Evolutionary conservation across 2,329 filamentous ascomycete genomes (phyloP), one percentile per base, ranked within the genome.

Genomic region (Cadophora malorum): DNA sequence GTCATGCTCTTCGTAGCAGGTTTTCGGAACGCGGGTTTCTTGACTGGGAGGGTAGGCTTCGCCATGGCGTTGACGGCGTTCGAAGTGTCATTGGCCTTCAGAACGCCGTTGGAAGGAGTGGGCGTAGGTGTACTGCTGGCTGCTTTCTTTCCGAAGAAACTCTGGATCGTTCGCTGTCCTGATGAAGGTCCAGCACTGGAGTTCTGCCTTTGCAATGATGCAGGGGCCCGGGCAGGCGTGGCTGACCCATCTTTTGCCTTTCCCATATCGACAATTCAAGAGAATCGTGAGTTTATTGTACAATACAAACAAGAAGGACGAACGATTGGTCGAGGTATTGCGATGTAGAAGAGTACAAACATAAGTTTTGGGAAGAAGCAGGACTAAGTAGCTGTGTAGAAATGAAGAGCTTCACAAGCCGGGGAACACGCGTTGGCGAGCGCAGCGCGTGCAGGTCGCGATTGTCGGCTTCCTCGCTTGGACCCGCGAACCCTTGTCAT

Each of bases 101-200:
- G 67, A 25, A 71, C 68, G 58, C 72, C 73, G 41, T 71, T 72
- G 69, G 70, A 66, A 69, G 71, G 67, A n/a, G 45, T 73, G 3
- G 77, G 79, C 16, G 83, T 83, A 31, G 77, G 79, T 10, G 83
- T 83, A 28, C 21, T 82, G 82, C 16, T 83, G 80, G 77, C 72
- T 63, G 80, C 72, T 69, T 84, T 80, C 78, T 85, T 93, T 72
- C 90, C 85, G 76, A 95, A 95, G 84, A 96, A 96, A 53, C 91
- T 91, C 45, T 93, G 82, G 68, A 96, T 93, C 64, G 90, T 92
- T 78, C 84, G 85, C 76, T 92, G 90, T 75, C 87, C 89, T 76
- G 88, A 89, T 70, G 79, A 79, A 6, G 81, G 69, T 35, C 67
- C 71, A 38, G 71, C 61, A 62, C 75, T 77, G n/a, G 76, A 77